Conservation (phyloP, 345 rosid genomes). For the Ricinus communis region DNA sequence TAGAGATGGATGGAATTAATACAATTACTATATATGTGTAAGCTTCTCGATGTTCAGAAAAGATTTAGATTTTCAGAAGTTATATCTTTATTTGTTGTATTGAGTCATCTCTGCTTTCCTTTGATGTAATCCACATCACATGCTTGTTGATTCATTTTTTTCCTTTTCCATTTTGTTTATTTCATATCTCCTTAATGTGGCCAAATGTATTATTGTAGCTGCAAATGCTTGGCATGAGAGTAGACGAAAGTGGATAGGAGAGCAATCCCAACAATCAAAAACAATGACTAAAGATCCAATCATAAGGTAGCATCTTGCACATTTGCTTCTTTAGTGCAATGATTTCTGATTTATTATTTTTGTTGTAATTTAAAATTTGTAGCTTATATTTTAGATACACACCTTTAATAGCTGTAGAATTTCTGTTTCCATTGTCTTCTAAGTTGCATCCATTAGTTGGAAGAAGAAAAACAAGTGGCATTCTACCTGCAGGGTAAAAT, state of each 20-base stretch:
- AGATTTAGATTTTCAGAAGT: neutral
- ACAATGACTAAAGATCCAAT: slow-evolving; percentile 57
- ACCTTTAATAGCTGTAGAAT: neutral
- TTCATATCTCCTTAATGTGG: neutral
- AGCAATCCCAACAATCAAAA: slow-evolving; percentile 42
- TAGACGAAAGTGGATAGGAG: slow-evolving; percentile 79
- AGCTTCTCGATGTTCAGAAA: no score
- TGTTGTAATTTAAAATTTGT: neutral
- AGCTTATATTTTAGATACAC: neutral
- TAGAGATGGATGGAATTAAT: neutral
- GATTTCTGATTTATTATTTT: neutral
- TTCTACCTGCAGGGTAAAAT: neutral
- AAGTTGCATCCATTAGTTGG: neutral
- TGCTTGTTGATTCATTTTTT: neutral
- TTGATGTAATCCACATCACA: neutral
- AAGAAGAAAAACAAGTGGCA: neutral
- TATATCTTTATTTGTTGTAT: neutral
- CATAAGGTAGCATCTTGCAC: slow-evolving; percentile 53
- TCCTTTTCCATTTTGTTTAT: neutral
- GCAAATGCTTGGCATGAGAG: slow-evolving; percentile 70
- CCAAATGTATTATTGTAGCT: slow-evolving; percentile 42
- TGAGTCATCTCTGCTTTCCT: neutral
- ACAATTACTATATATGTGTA: no score
- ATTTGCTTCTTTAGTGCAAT: slow-evolving; percentile 1
- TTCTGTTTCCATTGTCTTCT: neutral